Conservation (phyloP, 495 filamentous ascomycete species). For the Penicillium lagena region DNA sequence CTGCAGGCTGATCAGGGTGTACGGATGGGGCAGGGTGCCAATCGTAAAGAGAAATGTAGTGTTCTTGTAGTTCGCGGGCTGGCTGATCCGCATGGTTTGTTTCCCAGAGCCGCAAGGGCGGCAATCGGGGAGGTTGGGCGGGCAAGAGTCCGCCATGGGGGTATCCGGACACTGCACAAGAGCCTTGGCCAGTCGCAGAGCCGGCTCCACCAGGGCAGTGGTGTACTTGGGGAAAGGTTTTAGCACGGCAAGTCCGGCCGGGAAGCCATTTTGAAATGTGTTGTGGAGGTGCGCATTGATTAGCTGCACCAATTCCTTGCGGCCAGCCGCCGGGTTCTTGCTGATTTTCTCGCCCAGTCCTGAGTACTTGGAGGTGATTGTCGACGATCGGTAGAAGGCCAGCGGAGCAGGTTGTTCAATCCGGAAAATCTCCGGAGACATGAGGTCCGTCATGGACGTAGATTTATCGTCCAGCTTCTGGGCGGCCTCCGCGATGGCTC, state of each 20-base stretch:
- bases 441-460: constrained; percentile 51
- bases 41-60: constrained; percentile 66
- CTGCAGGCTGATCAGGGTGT: constrained; percentile 64
- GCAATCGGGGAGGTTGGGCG: constrained; percentile 72
- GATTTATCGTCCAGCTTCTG: constrained; percentile 46
- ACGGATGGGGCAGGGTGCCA: constrained; percentile 84
- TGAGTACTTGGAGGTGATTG: constrained; percentile 56
- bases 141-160: constrained; percentile 72
- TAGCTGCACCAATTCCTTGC: constrained; percentile 59
- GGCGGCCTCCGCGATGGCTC: constrained; percentile 60
- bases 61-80: constrained; percentile 54
- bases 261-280: constrained; percentile 76
- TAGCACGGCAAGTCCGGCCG: constrained; percentile 67
- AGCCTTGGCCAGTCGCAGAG: constrained; percentile 60
- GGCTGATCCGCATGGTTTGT: constrained; percentile 49
- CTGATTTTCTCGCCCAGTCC: constrained; percentile 56
- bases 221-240: constrained; percentile 71
- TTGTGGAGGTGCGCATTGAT: constrained; percentile 84
- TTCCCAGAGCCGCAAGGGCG: constrained; percentile 55
- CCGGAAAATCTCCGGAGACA: constrained; percentile 52
- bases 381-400: constrained; percentile 69
- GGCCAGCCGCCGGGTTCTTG: constrained; percentile 47
- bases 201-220: constrained; percentile 62
- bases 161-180: constrained; percentile 67
- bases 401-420: constrained; percentile 61